A percentile compares a stretch with the other conserved stretches of the same genome.
Conservation (phyloP, 2,329 filamentous ascomycete genomes). For the Teratosphaeria destructans region DNA sequence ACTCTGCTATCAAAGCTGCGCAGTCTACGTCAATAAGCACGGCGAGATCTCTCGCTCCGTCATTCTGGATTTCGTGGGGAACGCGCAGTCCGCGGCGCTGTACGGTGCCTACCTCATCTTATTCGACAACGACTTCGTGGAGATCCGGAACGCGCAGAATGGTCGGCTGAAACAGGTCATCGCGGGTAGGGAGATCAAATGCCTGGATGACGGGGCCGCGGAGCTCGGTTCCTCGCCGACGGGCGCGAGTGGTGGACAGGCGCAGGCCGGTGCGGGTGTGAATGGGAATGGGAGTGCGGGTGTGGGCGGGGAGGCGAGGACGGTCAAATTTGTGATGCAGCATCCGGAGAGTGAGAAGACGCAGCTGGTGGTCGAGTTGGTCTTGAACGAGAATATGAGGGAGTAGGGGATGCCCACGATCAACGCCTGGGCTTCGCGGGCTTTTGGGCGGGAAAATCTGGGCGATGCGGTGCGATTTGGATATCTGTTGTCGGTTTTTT, state of each 20-base stretch:
- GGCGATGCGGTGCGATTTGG: neutral
- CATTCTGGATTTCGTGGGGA: conserved; percentile 98
- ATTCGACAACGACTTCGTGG: conserved; percentile 93
- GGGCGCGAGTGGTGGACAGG: conserved; percentile 15
- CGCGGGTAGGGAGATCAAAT: conserved; percentile 77
- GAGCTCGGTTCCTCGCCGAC: conserved; percentile 12
- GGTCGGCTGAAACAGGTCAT: conserved; percentile 90
- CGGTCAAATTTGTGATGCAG: conserved; percentile 89
- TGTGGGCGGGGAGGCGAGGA: conserved; percentile 40
- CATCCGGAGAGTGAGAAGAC: conserved; percentile 77
- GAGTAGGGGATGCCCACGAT: conserved; percentile 9
- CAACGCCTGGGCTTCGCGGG: neutral
- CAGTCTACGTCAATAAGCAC: conserved; percentile 96
- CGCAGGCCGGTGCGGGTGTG: conserved; percentile 8
- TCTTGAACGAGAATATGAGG: conserved; percentile 69
- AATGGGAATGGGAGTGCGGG: conserved; percentile 17
- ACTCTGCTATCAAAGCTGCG: conserved; percentile 88
- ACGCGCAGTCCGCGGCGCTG: conserved; percentile 75
- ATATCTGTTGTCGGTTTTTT: neutral
- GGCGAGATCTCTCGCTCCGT: conserved; percentile 88
- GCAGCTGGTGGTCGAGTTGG: conserved; percentile 83
- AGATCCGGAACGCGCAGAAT: conserved; percentile 94
- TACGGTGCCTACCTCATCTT: conserved; percentile 85
- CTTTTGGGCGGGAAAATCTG: neutral
- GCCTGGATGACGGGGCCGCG: conserved; percentile 66